phyloP scores from a whole-genome alignment of 371 early-diverging fungal species.

The Ecytonucleospora hepatopenaei region DNA sequence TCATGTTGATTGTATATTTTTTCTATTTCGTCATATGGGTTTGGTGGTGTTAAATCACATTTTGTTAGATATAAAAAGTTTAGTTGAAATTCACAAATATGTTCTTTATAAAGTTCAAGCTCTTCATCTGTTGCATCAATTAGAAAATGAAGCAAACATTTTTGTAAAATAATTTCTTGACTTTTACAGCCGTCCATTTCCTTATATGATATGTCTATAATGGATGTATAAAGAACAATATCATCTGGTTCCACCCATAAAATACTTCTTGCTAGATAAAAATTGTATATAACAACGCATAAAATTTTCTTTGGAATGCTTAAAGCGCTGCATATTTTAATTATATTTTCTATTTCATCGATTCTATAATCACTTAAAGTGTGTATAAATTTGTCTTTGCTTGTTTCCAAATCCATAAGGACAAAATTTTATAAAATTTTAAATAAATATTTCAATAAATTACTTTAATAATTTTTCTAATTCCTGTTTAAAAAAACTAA shows the following conservation, averaged over 20 bases:
- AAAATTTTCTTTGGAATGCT: conserved; percentile 11
- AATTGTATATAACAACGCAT: neutral
- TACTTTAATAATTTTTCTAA: neutral
- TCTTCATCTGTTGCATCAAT: neutral
- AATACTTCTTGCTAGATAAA: neutral
- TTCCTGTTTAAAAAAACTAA: neutral
- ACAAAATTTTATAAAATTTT: neutral
- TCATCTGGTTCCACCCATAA: conserved; percentile 19
- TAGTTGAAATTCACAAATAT: neutral
- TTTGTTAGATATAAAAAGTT: neutral
- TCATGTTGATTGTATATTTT: neutral
- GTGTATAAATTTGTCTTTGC: neutral
- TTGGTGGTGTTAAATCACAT: conserved; percentile 3
- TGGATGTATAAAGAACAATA: conserved; percentile 7
- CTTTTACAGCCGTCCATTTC: neutral
- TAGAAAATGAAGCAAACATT: neutral
- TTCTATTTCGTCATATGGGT: conserved; percentile 4
- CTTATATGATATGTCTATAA: conserved; percentile 13
- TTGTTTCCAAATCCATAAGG: neutral
- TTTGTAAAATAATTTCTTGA: conserved; percentile 1
- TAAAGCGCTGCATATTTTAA: conserved; percentile 2
- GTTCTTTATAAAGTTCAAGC: neutral
- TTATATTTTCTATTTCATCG: neutral
- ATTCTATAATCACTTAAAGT: neutral
- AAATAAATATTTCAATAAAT: neutral